Conservation (phyloP, 768 basidiomycete genomes). For the Lyophyllum decastes region DNA sequence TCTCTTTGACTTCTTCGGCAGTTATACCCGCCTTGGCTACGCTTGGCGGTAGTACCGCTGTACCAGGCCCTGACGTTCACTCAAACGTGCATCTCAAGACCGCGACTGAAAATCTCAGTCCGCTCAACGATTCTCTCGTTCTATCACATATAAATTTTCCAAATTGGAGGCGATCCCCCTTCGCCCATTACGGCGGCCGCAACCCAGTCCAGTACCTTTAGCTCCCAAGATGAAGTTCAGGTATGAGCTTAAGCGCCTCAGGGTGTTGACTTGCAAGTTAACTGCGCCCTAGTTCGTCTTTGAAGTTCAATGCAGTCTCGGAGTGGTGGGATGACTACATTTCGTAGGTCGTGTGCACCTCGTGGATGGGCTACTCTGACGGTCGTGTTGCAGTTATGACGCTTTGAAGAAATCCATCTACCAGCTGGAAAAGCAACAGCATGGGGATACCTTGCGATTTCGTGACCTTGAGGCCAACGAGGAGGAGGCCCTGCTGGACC, state of each 20-base stretch:
- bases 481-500: constrained; percentile 52
- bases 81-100: background rate
- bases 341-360: constrained; percentile 49
- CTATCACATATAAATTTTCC: constrained; percentile 3
- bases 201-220: constrained; percentile 20
- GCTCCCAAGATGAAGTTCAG: constrained; percentile 60
- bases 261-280: background rate
- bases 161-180: constrained; percentile 42
- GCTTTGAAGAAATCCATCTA: constrained; percentile 84
- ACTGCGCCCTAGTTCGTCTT: constrained; percentile 58
- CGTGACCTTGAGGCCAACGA: constrained; percentile 71
- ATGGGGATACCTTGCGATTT: constrained; percentile 37
- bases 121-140: background rate
- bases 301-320: constrained; percentile 89
- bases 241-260: constrained; percentile 27
- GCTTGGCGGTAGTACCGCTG: background rate
- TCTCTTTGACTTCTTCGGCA: background rate
- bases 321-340: constrained; percentile 96
- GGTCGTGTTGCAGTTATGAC: constrained; percentile 61
- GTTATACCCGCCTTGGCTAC: background rate
- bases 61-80: background rate
- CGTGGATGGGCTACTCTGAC: background rate
- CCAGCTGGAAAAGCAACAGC: constrained; percentile 79
- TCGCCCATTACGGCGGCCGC: constrained; percentile 26
- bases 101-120: background rate